A percentile compares a stretch with the other conserved stretches of the same genome.
Evolutionary conservation across 805 yeast species (phyloP).

Genomic region (Vanderwaltozyma polyspora): DNA sequence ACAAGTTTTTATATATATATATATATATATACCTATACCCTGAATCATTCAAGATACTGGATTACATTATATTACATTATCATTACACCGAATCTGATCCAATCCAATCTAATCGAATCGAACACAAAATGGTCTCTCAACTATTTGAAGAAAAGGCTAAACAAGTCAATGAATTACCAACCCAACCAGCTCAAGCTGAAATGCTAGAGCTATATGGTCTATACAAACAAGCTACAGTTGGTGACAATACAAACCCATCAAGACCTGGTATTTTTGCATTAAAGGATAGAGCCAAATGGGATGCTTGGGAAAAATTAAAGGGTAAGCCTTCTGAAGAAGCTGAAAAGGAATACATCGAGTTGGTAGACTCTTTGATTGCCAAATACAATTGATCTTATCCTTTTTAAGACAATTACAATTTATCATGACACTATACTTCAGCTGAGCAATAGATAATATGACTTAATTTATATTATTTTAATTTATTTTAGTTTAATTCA

Average conservation of each 20-base stretch:
- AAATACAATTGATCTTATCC: conserved; percentile 33
- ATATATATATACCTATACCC: too few species aligned
- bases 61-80: too few species aligned
- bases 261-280: conserved; percentile 90
- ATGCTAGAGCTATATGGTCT: conserved; percentile 78
- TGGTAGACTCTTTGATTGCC: conserved; percentile 52
- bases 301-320: conserved; percentile 82
- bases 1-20: too few species aligned
- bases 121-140: conserved; percentile 23
- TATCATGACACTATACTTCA: too few species aligned
- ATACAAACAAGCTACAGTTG: conserved; percentile 94
- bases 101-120: too few species aligned
- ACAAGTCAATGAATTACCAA: conserved; percentile 62
- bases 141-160: conserved; percentile 46
- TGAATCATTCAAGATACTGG: too few species aligned
- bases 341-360: conserved; percentile 63
- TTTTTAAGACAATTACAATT: too few species aligned
- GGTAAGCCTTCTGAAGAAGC: conserved; percentile 88
- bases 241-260: conserved; percentile 68
- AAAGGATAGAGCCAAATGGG: conserved; percentile 97
- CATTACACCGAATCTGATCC: too few species aligned
- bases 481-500: too few species aligned
- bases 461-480: too few species aligned
- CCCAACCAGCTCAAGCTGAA: conserved; percentile 80
- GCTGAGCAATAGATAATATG: too few species aligned